phyloP scores from a whole-genome alignment of 2,329 filamentous ascomycete species.

The Parastagonospora nodorum region DNA sequence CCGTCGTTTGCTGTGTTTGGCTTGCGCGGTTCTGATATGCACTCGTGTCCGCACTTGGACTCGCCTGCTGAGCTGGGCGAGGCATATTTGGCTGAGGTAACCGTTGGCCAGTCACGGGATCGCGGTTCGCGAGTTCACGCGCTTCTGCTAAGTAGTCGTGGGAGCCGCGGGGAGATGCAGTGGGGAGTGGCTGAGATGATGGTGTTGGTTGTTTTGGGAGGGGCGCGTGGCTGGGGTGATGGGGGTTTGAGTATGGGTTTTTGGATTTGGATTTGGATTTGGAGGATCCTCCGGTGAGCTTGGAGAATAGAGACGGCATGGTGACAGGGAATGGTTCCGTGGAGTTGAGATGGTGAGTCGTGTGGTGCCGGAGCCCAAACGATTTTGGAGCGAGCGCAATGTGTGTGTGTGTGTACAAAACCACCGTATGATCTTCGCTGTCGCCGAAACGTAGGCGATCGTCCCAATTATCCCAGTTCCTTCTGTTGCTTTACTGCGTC shows the following conservation, averaged over 20 bases:
- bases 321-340: background rate
- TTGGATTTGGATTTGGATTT: conserved; percentile 5
- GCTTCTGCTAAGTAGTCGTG: conserved; percentile 28
- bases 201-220: background rate
- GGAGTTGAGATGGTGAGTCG: too few relatives aligned
- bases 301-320: conserved; percentile 11
- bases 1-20: conserved; percentile 8
- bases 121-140: conserved; percentile 16
- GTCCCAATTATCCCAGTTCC: background rate
- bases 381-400: background rate
- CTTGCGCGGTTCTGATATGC: conserved; percentile 9
- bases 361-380: background rate
- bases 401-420: background rate
- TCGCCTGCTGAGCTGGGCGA: background rate
- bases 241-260: conserved; percentile 19
- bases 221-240: conserved; percentile 11
- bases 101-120: conserved; percentile 22
- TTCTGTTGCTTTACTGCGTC: too few relatives aligned
- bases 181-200: conserved; percentile 3
- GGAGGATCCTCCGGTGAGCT: background rate
- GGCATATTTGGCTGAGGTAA: background rate
- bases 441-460: background rate
- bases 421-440: background rate
- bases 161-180: conserved; percentile 9
- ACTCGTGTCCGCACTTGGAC: background rate